A percentile compares a stretch with the other conserved stretches of the same genome.
Evolutionary conservation across 257 asterid species (phyloP).

Genomic region (Penstemon barbatus): DNA sequence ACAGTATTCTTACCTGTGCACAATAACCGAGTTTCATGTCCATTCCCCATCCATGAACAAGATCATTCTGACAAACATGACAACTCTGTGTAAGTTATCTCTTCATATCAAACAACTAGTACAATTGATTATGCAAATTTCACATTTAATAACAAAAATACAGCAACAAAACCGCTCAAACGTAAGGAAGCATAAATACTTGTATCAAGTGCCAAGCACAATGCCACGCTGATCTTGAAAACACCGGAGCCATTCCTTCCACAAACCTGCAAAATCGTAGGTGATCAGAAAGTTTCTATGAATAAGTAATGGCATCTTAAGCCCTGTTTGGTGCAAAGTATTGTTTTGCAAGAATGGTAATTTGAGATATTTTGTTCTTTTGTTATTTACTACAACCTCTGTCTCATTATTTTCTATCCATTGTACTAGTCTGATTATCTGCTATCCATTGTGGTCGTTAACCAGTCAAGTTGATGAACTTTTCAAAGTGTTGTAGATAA

Average conservation of each 20-base stretch:
- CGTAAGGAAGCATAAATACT: constrained; percentile 36
- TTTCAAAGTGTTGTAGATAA: no score
- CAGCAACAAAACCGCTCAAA: background rate
- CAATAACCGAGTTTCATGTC: constrained; percentile 99
- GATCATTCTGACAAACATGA: constrained; percentile 75
- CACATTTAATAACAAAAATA: background rate
- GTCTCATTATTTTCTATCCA: background rate
- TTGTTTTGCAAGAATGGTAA: constrained; percentile 1
- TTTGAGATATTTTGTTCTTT: constrained; percentile 9
- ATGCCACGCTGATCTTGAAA: constrained; percentile 92
- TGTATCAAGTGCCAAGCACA: constrained; percentile 99
- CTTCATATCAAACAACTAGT: constrained; percentile 5
- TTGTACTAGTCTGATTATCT: background rate
- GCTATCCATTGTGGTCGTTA: no score
- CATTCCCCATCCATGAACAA: constrained; percentile 99
- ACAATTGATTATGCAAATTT: background rate
- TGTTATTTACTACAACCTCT: background rate
- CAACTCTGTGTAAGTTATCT: background rate
- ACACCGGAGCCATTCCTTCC: constrained; percentile 99
- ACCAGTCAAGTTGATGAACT: no score
- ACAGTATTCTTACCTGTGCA: constrained; percentile 64
- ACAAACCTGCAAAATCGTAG: constrained; percentile 65
- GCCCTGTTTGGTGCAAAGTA: background rate
- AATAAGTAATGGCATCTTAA: constrained; percentile 3
- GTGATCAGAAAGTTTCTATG: constrained; percentile 18